These are phyloP conservation scores for Chenopodium album DNA, from an alignment of 148 eudicot species.

Conservation along the genomic window DNA sequence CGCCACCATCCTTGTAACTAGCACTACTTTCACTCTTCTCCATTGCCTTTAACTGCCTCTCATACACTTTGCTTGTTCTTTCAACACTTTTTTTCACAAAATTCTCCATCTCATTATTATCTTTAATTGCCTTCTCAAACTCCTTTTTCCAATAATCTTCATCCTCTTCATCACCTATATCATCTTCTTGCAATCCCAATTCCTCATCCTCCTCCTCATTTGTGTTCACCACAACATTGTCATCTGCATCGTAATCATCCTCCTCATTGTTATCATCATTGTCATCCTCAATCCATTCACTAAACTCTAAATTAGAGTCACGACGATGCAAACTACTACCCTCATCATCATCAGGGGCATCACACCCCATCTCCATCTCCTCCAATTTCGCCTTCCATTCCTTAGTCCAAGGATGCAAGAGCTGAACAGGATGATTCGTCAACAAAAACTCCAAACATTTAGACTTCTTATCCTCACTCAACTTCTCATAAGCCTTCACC, in stretches of 20 bases:
- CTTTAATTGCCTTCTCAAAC: constrained; percentile 69
- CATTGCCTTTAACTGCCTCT: constrained; percentile 40
- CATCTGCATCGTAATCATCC: constrained; percentile 24
- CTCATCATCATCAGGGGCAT: constrained; percentile 76
- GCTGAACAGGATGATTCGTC: constrained; percentile 65
- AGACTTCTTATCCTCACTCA: constrained; percentile 81
- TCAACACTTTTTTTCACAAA: constrained; percentile 50
- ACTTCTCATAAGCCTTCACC: constrained; percentile 78
- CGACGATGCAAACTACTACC: constrained; percentile 6
- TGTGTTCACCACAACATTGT: constrained; percentile 44
- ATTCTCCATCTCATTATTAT: constrained; percentile 78
- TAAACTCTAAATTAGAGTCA: constrained; percentile 30
- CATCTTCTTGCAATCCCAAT: constrained; percentile 47
- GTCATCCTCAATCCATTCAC: constrained; percentile 81
- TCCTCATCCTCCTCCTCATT: constrained; percentile 44
- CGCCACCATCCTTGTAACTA: too few species aligned
- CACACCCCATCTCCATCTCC: constrained; percentile 96
- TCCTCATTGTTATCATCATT: constrained; percentile 29
- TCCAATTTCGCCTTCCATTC: constrained; percentile 97
- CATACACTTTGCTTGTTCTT: constrained; percentile 40
- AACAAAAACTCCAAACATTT: constrained; percentile 81
- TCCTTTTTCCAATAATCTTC: constrained; percentile 71
- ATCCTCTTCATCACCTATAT: constrained; percentile 56
- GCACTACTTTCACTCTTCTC: constrained; percentile 29
- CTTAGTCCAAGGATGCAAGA: constrained; percentile 90